Evolutionary conservation across 2,329 filamentous ascomycete species (phyloP).

Genomic region (Fusarium duplospermum): DNA sequence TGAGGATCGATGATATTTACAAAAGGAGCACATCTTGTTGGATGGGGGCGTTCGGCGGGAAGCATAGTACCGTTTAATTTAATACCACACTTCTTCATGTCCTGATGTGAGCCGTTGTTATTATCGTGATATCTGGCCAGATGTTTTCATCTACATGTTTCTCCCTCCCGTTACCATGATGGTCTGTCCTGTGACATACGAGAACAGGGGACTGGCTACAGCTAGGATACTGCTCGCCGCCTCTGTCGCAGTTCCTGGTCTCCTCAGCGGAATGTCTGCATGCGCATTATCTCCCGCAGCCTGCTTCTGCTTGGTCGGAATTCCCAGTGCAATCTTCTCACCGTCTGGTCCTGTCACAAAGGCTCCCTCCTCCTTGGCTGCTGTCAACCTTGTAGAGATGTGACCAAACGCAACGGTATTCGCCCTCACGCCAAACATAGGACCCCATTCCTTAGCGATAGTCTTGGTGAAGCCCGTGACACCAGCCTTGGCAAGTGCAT

Average conservation of each 20-base stretch:
- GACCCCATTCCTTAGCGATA: conserved; percentile 93
- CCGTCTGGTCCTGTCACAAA: conserved; percentile 83
- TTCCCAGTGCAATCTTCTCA: conserved; percentile 79
- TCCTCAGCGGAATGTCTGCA: conserved; percentile 80
- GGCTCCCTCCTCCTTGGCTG: conserved; percentile 84
- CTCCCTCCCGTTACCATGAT: conserved; percentile 86
- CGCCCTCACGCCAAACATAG: conserved; percentile 80
- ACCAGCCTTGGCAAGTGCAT: conserved; percentile 86
- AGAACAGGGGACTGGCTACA: conserved; percentile 83
- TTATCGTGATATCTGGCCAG: not conserved
- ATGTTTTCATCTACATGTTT: conserved; percentile 60
- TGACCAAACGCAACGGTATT: conserved; percentile 89
- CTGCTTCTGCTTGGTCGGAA: conserved; percentile 70
- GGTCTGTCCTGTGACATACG: conserved; percentile 88
- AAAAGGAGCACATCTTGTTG: conserved; percentile 41
- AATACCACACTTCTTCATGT: conserved; percentile 46
- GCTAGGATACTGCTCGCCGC: conserved; percentile 82
- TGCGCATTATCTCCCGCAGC: conserved; percentile 57
- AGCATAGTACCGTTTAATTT: conserved; percentile 47
- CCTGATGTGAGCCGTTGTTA: not conserved
- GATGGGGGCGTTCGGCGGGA: conserved; percentile 46
- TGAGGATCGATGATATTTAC: conserved; percentile 28
- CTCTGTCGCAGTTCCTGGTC: conserved; percentile 82
- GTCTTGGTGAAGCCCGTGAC: conserved; percentile 87
- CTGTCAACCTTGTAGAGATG: conserved; percentile 83